Evolutionary conservation across 768 basidiomycete species (phyloP).

Genomic region (Boletus huronensis): DNA sequence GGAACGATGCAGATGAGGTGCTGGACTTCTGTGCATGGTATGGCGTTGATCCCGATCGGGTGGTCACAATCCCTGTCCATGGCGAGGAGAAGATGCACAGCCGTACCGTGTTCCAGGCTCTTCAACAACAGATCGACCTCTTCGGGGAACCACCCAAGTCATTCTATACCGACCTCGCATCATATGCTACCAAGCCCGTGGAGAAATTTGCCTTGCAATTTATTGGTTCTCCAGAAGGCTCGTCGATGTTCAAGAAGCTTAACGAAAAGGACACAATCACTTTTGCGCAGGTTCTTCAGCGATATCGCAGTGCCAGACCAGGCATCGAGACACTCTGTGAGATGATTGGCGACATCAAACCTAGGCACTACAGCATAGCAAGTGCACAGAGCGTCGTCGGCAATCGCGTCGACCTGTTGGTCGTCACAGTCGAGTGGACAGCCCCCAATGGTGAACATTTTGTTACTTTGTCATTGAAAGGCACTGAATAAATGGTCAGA

Average conservation of each 20-base stretch:
- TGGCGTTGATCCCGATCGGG: conserved; percentile 72
- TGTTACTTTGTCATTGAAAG: background rate
- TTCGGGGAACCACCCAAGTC: conserved; percentile 96
- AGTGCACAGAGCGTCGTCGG: conserved; percentile 94
- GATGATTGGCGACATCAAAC: conserved; percentile 91
- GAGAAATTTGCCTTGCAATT: conserved; percentile 84
- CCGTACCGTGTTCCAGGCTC: conserved; percentile 89
- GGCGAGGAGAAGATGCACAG: conserved; percentile 76
- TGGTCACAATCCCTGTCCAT: conserved; percentile 76
- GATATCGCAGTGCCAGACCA: conserved; percentile 76
- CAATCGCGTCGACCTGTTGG: conserved; percentile 87
- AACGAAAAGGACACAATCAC: conserved; percentile 93
- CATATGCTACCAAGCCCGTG: conserved; percentile 61
- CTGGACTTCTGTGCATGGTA: conserved; percentile 90
- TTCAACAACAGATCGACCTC: conserved; percentile 95
- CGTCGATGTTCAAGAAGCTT: conserved; percentile 90
- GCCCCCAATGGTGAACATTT: conserved; percentile 67
- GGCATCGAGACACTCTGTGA: conserved; percentile 84
- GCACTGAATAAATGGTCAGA: conserved; percentile 43
- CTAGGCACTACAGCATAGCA: conserved; percentile 97
- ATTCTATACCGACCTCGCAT: conserved; percentile 87
- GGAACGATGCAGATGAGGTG: conserved; percentile 92
- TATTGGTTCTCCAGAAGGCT: conserved; percentile 90
- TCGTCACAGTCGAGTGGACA: conserved; percentile 95
- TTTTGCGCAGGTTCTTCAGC: conserved; percentile 81